Percentiles rank a stretch among this genome's conserved stretches.
Evolutionary conservation across 2,329 filamentous ascomycete genomes (phyloP).

Genomic region (Phaeosphaeria sp.): DNA sequence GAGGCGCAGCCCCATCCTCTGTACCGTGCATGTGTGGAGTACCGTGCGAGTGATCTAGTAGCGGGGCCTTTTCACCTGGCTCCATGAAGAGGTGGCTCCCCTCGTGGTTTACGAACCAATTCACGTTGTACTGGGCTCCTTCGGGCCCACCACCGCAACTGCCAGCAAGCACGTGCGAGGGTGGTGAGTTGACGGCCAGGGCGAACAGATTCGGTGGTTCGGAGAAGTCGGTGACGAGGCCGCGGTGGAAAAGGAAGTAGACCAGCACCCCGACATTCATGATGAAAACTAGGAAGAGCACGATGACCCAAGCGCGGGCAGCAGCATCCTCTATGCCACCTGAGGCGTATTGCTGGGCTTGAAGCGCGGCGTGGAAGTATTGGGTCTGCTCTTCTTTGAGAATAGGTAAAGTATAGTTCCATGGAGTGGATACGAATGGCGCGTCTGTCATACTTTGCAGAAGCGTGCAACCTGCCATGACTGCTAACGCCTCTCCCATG

Average conservation of each 20-base stretch:
- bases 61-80: constrained; percentile 44
- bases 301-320: constrained; percentile 71
- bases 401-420: constrained; percentile 43
- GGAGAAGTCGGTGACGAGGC: constrained; percentile 77
- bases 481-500: constrained; percentile 75
- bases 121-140: constrained; percentile 55
- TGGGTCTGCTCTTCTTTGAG: constrained; percentile 59
- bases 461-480: constrained; percentile 71
- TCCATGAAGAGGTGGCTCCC: constrained; percentile 62
- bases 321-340: constrained; percentile 68
- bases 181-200: constrained; percentile 71
- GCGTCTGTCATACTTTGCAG: constrained; percentile 63
- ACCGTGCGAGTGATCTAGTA: constrained; percentile 15
- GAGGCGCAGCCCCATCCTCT: neutral
- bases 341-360: constrained; percentile 73
- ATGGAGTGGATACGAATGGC: constrained; percentile 57
- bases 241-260: constrained; percentile 66
- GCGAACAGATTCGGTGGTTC: constrained; percentile 79
- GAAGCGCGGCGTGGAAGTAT: constrained; percentile 68
- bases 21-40: neutral
- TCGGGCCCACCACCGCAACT: constrained; percentile 63
- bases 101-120: constrained; percentile 55
- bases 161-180: constrained; percentile 59
- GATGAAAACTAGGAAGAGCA: constrained; percentile 69
- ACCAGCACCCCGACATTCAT: constrained; percentile 70